Base-by-base conservation (phyloP, 78 protist species). In the Polysphondylium violaceum region DNA sequence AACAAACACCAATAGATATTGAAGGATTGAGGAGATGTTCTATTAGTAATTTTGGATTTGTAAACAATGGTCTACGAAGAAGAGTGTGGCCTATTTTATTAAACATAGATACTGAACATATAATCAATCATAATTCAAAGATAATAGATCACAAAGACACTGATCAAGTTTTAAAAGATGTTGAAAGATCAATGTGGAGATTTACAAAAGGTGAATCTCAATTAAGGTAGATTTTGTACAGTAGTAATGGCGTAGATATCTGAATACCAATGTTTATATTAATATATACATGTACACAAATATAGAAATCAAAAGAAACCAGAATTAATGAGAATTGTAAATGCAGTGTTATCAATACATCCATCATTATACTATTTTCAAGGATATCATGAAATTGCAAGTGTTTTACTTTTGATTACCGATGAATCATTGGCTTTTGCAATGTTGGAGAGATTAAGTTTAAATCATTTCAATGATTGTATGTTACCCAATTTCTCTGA, bases 91-190 rank as follows among this genome's bases (percentile, higher is more conserved):
- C 91, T 6, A 27, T 83, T 2, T 36, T 83, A 41, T 58, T 83
- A 21, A 56, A 83, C 58, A 69, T 83, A 14, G 74, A 83, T 40
- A 25, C 55, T 1, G 43, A 69, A 9, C 23, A 69, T n/a, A 63
- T 53, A 1, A 83, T 36, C 12, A 17, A 83, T 19, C 91, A 83
- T 41, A 41, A 14, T 9, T 21, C 60, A 21, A 68, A 41, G 21
- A 69, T 56, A 59, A 69, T 69, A 40, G 76, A 88, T 19, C 94
- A 76, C 50, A 44, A 74, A 27, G 94, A 88, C 38, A 75, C 76
- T 12, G 94, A 88, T 76, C 94, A 88, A 55, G 94, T 88, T 25
- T 16, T 65, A 74, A 88, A 88, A 67, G 94, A 88, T 88, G 94
- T 88, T 36, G 94, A 88, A 33, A 25, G 94, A 36, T 88, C 94